These are phyloP conservation scores for Balansia obtecta DNA, from an alignment of 2,329 filamentous ascomycete species.

Conservation along the genomic window DNA sequence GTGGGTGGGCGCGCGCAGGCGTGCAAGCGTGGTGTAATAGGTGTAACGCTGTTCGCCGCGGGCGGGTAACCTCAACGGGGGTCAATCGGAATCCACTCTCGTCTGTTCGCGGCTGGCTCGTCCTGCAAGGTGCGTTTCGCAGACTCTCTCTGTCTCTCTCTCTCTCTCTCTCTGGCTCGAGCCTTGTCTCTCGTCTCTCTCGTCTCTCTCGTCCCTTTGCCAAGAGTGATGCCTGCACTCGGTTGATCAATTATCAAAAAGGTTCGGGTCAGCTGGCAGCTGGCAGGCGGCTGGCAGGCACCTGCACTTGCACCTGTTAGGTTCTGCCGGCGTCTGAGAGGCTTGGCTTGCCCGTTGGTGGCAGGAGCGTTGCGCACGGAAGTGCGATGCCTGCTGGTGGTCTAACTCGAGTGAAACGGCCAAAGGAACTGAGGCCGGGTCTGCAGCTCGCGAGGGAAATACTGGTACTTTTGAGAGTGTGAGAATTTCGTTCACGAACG, in stretches of 20 bases:
- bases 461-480: background rate
- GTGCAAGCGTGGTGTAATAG: constrained; percentile 3
- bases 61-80: background rate
- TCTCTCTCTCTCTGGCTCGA: background rate
- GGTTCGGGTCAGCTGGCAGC: background rate
- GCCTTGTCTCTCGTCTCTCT: too few species aligned
- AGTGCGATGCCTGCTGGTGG: too few species aligned
- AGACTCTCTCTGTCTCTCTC: background rate
- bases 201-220: too few species aligned
- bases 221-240: background rate
- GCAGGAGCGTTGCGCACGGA: background rate
- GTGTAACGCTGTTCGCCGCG: background rate
- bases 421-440: background rate
- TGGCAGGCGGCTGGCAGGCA: background rate
- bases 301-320: too few species aligned
- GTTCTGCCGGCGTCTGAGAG: too few species aligned
- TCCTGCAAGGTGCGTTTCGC: background rate
- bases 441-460: background rate
- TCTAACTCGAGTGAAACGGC: too few species aligned
- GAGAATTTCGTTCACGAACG: background rate
- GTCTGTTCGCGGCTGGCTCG: background rate
- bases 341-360: too few species aligned
- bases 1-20: background rate
- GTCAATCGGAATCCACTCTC: constrained; percentile 3
- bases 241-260: background rate